phyloP scores from a whole-genome alignment of 1,284 basidiomycete genomes.

The Mixia osmundae region DNA sequence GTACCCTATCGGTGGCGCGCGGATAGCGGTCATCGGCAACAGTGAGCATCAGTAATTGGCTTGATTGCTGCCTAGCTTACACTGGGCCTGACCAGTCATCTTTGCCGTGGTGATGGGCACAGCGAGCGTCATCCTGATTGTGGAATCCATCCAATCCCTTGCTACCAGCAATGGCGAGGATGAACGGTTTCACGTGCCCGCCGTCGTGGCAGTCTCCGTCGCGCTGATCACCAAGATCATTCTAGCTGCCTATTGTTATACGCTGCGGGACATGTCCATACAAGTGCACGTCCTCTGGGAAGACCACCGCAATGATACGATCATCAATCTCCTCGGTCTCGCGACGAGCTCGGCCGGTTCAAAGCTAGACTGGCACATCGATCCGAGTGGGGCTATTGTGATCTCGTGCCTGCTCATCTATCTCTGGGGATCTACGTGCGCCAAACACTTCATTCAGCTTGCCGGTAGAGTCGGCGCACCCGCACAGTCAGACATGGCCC shows the following conservation, averaged over 20 bases:
- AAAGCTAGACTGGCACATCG: conserved; percentile 62
- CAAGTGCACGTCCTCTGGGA: conserved; percentile 56
- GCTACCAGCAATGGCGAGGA: conserved; percentile 33
- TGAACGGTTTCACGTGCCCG: conserved; percentile 36
- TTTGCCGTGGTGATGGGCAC: conserved; percentile 47
- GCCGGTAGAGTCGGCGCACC: conserved; percentile 10
- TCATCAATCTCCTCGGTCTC: conserved; percentile 35
- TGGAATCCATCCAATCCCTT: conserved; percentile 53
- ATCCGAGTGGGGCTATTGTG: conserved; percentile 64
- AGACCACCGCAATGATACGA: conserved; percentile 12
- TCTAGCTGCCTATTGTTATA: conserved; percentile 66
- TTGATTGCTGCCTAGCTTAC: neutral
- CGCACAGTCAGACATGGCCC: too few relatives aligned
- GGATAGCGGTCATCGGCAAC: conserved; percentile 49
- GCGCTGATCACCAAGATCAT: conserved; percentile 43
- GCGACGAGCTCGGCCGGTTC: conserved; percentile 60
- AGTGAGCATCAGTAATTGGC: neutral
- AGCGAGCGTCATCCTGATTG: conserved; percentile 62
- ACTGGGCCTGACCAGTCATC: conserved; percentile 26
- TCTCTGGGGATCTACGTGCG: too few relatives aligned
- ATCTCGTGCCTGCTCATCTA: conserved; percentile 40
- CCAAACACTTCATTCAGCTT: too few relatives aligned
- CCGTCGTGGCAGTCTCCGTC: conserved; percentile 5
- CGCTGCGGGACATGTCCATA: conserved; percentile 51
- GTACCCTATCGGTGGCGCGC: conserved; percentile 31